These are phyloP conservation scores for Mucor circinelloides DNA, from an alignment of 371 early-diverging fungal genomes.

Conservation along the genomic window DNA sequence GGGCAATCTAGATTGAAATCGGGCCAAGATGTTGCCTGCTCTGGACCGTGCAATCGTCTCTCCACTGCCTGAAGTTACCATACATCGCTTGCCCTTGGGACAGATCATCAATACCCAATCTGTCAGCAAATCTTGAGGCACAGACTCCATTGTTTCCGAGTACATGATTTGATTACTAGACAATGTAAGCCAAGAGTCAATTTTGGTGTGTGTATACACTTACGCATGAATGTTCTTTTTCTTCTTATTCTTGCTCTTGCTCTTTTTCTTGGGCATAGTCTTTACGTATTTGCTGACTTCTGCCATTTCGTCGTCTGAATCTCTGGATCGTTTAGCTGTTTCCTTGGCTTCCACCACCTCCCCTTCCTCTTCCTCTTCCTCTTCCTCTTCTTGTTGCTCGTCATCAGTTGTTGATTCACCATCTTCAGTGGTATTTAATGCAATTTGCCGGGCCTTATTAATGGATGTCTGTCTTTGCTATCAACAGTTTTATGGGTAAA, in stretches of 20 bases:
- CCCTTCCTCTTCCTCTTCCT: constrained; percentile 8
- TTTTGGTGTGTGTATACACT: background rate
- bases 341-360: constrained; percentile 17
- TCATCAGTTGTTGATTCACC: background rate
- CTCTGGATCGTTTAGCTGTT: constrained; percentile 15
- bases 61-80: constrained; percentile 53
- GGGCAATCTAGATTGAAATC: constrained; percentile 61
- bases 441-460: constrained; percentile 23
- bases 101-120: constrained; percentile 58
- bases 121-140: constrained; percentile 54
- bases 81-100: constrained; percentile 65
- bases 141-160: constrained; percentile 55
- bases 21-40: constrained; percentile 40
- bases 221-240: constrained; percentile 27
- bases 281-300: constrained; percentile 5
- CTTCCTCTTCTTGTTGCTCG: constrained; percentile 10
- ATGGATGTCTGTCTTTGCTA: constrained; percentile 28
- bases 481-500: background rate
- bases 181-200: background rate
- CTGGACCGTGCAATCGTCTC: constrained; percentile 40
- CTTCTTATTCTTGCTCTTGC: constrained; percentile 16
- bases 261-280: constrained; percentile 10
- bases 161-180: constrained; percentile 63
- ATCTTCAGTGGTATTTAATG: constrained; percentile 9
- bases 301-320: constrained; percentile 30